phyloP scores from a whole-genome alignment of 345 rosid species.

The Gossypium rotundifolium region DNA sequence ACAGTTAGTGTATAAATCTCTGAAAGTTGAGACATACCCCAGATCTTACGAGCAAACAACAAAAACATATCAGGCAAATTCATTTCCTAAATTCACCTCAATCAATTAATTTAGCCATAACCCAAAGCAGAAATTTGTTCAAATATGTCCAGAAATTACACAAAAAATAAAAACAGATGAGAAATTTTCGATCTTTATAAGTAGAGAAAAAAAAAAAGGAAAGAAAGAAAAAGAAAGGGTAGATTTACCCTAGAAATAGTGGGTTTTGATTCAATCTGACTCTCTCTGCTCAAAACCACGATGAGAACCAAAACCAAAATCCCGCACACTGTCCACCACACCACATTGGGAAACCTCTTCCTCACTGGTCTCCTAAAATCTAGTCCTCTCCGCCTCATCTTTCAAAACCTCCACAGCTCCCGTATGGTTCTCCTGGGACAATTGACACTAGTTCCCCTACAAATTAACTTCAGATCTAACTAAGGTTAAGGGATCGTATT shows the following conservation, averaged over 20 bases:
- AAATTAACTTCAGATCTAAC: background rate
- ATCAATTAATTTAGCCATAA: background rate
- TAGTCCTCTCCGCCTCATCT: slow-evolving; percentile 64
- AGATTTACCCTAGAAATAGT: slow-evolving; percentile 38
- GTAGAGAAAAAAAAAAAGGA: background rate
- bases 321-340: slow-evolving; percentile 64
- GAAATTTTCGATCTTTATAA: background rate
- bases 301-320: slow-evolving; percentile 51
- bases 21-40: background rate
- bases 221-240: background rate
- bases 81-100: background rate
- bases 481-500: background rate
- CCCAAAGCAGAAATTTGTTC: background rate
- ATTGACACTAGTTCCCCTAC: background rate
- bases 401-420: slow-evolving; percentile 10
- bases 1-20: background rate
- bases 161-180: background rate
- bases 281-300: slow-evolving; percentile 44
- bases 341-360: slow-evolving; percentile 57
- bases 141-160: background rate
- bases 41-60: background rate
- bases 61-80: background rate
- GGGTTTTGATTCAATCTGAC: slow-evolving; percentile 56
- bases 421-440: slow-evolving; percentile 13
- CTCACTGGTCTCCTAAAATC: slow-evolving; percentile 60